Conservation (phyloP, 2,329 filamentous ascomycete species). For the Setomelanomma holmii region DNA sequence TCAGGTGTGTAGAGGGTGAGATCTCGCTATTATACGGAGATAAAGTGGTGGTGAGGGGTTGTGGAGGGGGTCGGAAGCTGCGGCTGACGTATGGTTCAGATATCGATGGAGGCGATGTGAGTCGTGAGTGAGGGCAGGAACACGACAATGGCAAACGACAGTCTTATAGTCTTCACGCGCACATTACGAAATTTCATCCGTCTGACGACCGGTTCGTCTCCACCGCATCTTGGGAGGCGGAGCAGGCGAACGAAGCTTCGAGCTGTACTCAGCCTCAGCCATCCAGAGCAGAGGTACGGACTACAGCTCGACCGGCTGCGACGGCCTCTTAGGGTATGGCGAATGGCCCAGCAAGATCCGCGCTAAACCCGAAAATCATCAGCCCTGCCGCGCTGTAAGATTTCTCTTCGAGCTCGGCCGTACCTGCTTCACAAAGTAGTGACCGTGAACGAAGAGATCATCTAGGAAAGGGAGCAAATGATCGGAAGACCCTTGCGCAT, state of each 20-base stretch:
- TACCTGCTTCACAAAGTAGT: conserved; percentile 3
- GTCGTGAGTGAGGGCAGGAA: conserved; percentile 18
- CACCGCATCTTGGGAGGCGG: conserved; percentile 33
- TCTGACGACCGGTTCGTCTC: conserved; percentile 31
- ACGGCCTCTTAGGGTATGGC: conserved; percentile 21
- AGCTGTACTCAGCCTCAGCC: conserved; percentile 41
- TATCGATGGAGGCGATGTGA: conserved; percentile 13
- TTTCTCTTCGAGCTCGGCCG: not conserved
- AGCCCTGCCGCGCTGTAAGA: conserved; percentile 3
- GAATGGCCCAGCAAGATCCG: conserved; percentile 11
- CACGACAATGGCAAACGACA: conserved; percentile 4
- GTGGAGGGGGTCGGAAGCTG: conserved; percentile 14
- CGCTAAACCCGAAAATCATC: conserved; percentile 13
- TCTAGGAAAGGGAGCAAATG: not conserved
- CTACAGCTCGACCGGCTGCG: conserved; percentile 20
- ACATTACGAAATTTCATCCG: conserved; percentile 25
- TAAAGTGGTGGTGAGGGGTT: conserved; percentile 15
- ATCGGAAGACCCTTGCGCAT: not conserved
- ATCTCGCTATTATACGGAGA: not conserved
- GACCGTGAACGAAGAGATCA: not conserved
- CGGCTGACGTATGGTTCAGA: conserved; percentile 14
- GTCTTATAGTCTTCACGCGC: conserved; percentile 24
- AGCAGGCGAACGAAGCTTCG: conserved; percentile 33
- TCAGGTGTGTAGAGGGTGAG: not conserved
- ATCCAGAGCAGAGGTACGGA: conserved; percentile 16